phyloP scores from a whole-genome alignment of 2,329 filamentous ascomycete genomes.

The Fusarium domesticum region DNA sequence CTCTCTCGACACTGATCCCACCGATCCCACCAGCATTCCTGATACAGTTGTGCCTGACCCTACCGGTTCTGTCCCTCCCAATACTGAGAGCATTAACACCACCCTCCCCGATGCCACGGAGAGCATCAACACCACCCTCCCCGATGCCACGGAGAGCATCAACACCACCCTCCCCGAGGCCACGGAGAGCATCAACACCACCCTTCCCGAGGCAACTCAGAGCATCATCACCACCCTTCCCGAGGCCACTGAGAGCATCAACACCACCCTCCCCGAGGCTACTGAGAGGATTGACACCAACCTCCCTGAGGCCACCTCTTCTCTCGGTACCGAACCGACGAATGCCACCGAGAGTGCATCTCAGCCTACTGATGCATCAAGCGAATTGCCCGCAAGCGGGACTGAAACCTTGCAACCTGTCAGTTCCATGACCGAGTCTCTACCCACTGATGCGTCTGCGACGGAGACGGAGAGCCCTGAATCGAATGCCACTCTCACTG shows the following conservation, averaged over 20 bases:
- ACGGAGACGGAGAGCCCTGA: constrained; percentile 14
- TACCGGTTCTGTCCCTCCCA: constrained; percentile 2
- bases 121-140: background rate
- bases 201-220: too few species aligned
- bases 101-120: constrained; percentile 12
- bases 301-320: background rate
- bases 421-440: constrained; percentile 7
- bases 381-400: constrained; percentile 4
- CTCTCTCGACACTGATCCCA: constrained; percentile 4
- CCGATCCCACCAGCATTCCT: constrained; percentile 1
- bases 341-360: constrained; percentile 4
- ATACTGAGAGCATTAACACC: constrained; percentile 7
- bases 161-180: too few species aligned
- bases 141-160: constrained; percentile 5
- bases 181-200: too few species aligned
- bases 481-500: constrained; percentile 15
- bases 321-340: constrained; percentile 3
- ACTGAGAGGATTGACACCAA: background rate
- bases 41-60: constrained; percentile 8
- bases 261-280: background rate
- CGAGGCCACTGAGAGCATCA: too few species aligned
- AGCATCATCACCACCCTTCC: too few species aligned
- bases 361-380: constrained; percentile 7
- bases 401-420: constrained; percentile 5
- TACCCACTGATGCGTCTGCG: constrained; percentile 4